Evolutionary conservation across 164 flowering plant species (phyloP).

Genomic region (Magnolia changhungtana): DNA sequence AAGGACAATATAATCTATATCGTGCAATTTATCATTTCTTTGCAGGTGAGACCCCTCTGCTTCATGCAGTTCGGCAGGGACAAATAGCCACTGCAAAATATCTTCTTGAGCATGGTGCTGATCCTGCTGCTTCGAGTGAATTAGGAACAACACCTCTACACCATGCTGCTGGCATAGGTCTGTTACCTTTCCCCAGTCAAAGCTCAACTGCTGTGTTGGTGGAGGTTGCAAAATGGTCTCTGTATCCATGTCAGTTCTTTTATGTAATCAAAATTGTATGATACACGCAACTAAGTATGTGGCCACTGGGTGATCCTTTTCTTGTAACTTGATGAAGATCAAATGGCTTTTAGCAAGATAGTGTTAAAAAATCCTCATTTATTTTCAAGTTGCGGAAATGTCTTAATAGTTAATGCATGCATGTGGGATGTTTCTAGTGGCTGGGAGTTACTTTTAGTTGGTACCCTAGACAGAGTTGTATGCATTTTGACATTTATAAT

Average conservation of each 20-base stretch:
- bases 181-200: not conserved
- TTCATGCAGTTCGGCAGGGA: slow-evolving; percentile 90
- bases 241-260: not conserved
- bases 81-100: slow-evolving; percentile 65
- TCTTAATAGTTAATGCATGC: too few species aligned
- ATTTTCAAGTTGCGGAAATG: too few species aligned
- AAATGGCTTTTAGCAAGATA: not conserved
- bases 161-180: slow-evolving; percentile 90
- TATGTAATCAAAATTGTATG: not conserved
- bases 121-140: slow-evolving; percentile 66
- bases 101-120: slow-evolving; percentile 77
- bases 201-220: not conserved
- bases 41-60: slow-evolving; percentile 88
- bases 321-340: not conserved
- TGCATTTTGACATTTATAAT: too few species aligned
- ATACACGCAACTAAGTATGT: not conserved
- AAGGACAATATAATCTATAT: not conserved
- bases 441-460: too few species aligned
- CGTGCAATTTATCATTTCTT: slow-evolving; percentile 10
- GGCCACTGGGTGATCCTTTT: not conserved
- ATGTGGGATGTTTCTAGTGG: too few species aligned
- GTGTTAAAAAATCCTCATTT: not conserved
- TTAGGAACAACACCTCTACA: slow-evolving; percentile 90
- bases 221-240: not conserved
- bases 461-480: too few species aligned